Base-by-base conservation (phyloP, 148 eudicot species). In the Dianthus caryophyllus region DNA sequence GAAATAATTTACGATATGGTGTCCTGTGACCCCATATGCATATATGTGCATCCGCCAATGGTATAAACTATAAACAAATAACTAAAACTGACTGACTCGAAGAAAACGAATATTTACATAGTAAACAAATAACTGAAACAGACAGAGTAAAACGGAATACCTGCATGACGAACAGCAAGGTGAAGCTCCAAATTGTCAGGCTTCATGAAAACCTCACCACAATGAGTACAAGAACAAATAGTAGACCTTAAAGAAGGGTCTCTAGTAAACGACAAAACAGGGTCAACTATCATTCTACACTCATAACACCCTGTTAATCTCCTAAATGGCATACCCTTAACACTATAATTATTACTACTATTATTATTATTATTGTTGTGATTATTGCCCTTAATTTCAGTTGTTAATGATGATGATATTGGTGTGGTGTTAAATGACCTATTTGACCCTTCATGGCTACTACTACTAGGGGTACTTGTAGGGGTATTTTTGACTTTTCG, bases 131-230 rank as follows among this genome's bases (percentile, higher is more conserved):
- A 41, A 41, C 1, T 41, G 12, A 3, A 33, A 33, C 8, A 2
- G 8, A 41, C 6, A 13, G 6, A 1, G 36, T 8, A 3, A n/a
- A 31, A 49, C 8, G 8, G 43, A 0, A 41, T 82, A 92, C 97
- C 97, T 61, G 97, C 97, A 87, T 92, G 97, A 46, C 83, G 84
- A 65, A 87, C 85, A 77, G 88, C 78, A 50, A 85, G 97, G 84
- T 92, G 97, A 71, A 87, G 85, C 81, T 92, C 96, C 79, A 92
- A 68, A 68, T 82, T 75, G 44, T 92, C 96, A 76, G 94, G 72
- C 69, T 87, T 92, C 86, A 81, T 79, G 69, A 92, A 92, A 41
- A 89, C 75, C 64, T 89, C 88, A 61, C 94, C 96, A 81, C 97
- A 92, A 13, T 85, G 60, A 77, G 97, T 80, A 17, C 96, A 92